phyloP scores from a whole-genome alignment of 2,329 filamentous ascomycete genomes.

The Ophiocordyceps camponoti-saundersi region DNA sequence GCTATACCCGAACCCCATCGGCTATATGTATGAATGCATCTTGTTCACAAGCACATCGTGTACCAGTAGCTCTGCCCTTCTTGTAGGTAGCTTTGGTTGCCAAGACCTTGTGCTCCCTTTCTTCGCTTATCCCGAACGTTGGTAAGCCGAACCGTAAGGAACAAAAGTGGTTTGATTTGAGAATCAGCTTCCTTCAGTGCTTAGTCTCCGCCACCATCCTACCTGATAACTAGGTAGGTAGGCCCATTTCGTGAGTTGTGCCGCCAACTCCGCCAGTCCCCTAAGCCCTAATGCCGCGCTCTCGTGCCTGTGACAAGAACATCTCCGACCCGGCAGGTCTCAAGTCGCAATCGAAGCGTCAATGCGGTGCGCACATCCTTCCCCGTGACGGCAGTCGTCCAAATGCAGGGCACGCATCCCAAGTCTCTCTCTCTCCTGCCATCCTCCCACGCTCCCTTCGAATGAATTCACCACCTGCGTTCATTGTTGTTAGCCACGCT shows the following conservation, averaged over 20 bases:
- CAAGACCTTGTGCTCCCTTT: not conserved
- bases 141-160: not conserved
- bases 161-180: not conserved
- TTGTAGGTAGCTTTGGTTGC: not conserved
- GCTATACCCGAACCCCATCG: too few species aligned
- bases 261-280: not conserved
- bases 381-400: too few species aligned
- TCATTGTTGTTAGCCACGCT: constrained; percentile 41
- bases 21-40: too few species aligned
- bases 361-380: too few species aligned
- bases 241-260: not conserved
- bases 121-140: not conserved
- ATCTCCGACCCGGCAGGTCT: not conserved
- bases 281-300: not conserved
- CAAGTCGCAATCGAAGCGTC: not conserved
- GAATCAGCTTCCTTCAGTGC: not conserved
- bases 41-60: too few species aligned
- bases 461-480: not conserved
- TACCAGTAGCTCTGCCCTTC: not conserved
- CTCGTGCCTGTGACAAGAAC: not conserved
- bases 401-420: too few species aligned
- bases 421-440: not conserved
- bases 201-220: not conserved
- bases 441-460: not conserved
- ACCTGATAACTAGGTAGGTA: not conserved